Evolutionary conservation across 345 rosid genomes (phyloP).

Genomic region (Hypericum androsaemum): DNA sequence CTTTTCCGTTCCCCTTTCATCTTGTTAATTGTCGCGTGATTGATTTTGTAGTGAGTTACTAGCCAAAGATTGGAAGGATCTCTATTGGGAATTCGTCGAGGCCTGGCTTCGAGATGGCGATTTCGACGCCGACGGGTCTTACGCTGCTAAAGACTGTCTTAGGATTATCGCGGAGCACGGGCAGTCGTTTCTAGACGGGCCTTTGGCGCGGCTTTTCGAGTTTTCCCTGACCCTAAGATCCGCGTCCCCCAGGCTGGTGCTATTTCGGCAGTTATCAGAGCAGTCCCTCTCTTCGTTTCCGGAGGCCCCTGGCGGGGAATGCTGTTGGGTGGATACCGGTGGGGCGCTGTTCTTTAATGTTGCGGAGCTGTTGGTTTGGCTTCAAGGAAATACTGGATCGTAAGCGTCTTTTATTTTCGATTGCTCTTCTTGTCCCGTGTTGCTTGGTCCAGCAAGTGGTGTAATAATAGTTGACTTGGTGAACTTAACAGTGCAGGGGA

Average conservation of each 20-base stretch:
- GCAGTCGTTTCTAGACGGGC: conserved; percentile 36
- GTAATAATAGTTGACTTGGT: conserved; percentile 11
- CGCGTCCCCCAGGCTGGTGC: conserved; percentile 83
- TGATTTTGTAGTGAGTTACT: conserved; percentile 54
- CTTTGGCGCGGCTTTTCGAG: conserved; percentile 59
- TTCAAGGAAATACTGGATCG: conserved; percentile 33
- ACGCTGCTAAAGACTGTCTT: conserved; percentile 72
- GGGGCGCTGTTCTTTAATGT: conserved; percentile 62
- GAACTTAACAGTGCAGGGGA: conserved; percentile 30
- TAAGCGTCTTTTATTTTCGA: conserved; percentile 25
- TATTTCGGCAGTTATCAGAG: conserved; percentile 80
- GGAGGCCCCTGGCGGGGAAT: conserved; percentile 43
- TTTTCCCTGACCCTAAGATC: conserved; percentile 82
- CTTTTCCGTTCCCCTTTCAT: neutral
- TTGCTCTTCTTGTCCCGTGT: conserved; percentile 4
- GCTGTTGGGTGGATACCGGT: conserved; percentile 97
- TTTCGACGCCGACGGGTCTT: conserved; percentile 31
- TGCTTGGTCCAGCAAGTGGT: neutral
- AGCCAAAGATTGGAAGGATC: conserved; percentile 69
- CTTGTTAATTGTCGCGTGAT: neutral
- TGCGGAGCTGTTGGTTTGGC: conserved; percentile 57
- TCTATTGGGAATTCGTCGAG: conserved; percentile 80
- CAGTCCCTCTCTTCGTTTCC: conserved; percentile 94
- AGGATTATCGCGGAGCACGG: conserved; percentile 47
- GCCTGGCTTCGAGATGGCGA: conserved; percentile 49